Evolutionary conservation across 139 green algal species (phyloP), one percentile per base, ranked within the genome.

Genomic region (Yamagishiella unicocca): DNA sequence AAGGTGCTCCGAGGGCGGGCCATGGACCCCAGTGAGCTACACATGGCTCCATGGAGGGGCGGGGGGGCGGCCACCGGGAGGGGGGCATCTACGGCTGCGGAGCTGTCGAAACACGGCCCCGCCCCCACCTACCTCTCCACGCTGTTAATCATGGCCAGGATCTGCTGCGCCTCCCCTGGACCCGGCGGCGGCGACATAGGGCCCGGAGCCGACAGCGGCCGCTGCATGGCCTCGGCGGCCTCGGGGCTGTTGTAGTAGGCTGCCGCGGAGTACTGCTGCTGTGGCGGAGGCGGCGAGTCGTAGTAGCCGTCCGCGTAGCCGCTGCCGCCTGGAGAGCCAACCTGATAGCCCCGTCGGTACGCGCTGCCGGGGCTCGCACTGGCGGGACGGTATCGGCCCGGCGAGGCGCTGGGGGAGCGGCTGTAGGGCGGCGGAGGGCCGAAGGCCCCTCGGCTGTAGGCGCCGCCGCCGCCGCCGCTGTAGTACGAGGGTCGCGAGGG

Each of bases 101-200:
- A n/a, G n/a, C n/a, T n/a, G n/a, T n/a, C n/a, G n/a, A 58, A 12
- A 58, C 50, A 12, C 38, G 3, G 22, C 72, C 27, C 42, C 9
- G 42, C 81, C 64, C 46, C 46, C 3, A 25, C 78, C 21, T 58
- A 91, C 88, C 88, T 76, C 29, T 86, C 64, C 9, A 38, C 80
- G 10, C 43, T 25, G 31, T 86, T 37, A 33, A 86, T 45, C 43
- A 86, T 66, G 29, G 77, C 64, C 62, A 86, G 45, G 21, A 86
- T 72, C 42, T 86, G 27, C 45, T 53, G 43, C 42, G 80, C 80
- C 62, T 86, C 80, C 5, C 33, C 29, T 12, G 46, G 38, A 31
- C 45, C 77, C 77, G n/a, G 31, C 33, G 10, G 38, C 37, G 29
- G 6, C 64, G 70, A 25, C 8, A 71, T 24, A 27, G 38, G n/a